phyloP scores from a whole-genome alignment of 176 grass and related monocot species.

The Bolboschoenus planiculmis region DNA sequence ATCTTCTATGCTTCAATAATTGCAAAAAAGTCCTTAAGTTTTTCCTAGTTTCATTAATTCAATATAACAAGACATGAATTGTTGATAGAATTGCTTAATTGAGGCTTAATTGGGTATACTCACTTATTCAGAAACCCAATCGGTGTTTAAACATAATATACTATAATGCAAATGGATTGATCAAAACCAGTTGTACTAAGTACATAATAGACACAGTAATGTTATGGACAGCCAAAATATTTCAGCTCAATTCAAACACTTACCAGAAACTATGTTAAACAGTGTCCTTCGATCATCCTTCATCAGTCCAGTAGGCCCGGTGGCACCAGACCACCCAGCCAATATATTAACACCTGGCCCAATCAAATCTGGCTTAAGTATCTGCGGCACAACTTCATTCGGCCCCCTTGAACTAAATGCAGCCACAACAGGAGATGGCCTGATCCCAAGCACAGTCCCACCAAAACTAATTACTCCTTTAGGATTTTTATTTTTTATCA shows the following conservation, averaged over 20 bases:
- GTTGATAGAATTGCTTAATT: not conserved
- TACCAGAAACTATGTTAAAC: slow-evolving; percentile 98
- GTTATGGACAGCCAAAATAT: not conserved
- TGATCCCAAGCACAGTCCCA: slow-evolving; percentile 75
- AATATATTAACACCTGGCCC: slow-evolving; percentile 94
- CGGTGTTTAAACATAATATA: not conserved
- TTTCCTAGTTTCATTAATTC: not conserved
- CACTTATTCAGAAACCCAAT: not conserved
- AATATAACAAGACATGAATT: not conserved
- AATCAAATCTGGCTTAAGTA: slow-evolving; percentile 94
- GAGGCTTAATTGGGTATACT: not conserved
- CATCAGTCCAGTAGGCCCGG: slow-evolving; percentile 69
- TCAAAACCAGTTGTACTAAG: not conserved
- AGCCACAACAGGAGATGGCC: slow-evolving; percentile 73
- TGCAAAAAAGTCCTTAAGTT: not conserved
- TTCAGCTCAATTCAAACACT: slow-evolving; percentile 9
- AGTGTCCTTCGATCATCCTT: slow-evolving; percentile 69
- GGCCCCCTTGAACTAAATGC: slow-evolving; percentile 98
- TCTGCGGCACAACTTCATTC: slow-evolving; percentile 65
- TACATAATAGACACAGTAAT: not conserved
- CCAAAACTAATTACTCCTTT: slow-evolving; percentile 73
- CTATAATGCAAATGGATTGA: not conserved
- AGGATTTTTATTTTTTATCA: slow-evolving; percentile 25
- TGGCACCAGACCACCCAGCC: slow-evolving; percentile 67
- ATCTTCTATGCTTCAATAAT: not conserved